Conservation (phyloP, 78 protist species). For the Dictyostelium citrinum region DNA sequence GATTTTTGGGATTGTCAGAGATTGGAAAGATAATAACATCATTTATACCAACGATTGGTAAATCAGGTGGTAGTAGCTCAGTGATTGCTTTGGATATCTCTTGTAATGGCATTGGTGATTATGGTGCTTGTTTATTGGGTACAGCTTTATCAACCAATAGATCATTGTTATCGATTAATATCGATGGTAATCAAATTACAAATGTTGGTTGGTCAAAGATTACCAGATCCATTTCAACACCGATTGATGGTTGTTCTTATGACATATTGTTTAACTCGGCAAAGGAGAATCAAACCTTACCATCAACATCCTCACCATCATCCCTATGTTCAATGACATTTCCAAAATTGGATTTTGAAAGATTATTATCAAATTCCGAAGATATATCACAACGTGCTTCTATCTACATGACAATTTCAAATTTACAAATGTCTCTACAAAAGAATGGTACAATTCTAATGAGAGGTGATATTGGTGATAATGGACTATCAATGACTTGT, state of each 20-base stretch:
- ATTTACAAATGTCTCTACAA: conserved; percentile 44
- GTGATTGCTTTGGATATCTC: conserved; percentile 25
- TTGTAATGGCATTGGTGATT: conserved; percentile 43
- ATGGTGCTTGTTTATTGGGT: conserved; percentile 31
- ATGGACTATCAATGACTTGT: neutral
- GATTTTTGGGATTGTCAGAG: conserved; percentile 5
- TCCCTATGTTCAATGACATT: conserved; percentile 22
- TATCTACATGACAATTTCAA: conserved; percentile 4
- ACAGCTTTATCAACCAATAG: neutral
- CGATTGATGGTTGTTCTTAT: neutral
- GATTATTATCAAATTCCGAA: neutral
- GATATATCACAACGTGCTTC: neutral
- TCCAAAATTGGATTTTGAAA: conserved; percentile 40
- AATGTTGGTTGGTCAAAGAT: conserved; percentile 46
- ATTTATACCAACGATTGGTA: conserved; percentile 25
- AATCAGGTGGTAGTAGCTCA: conserved; percentile 2
- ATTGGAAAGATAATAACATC: conserved; percentile 25
- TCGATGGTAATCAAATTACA: conserved; percentile 49
- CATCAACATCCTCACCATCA: neutral
- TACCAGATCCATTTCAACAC: neutral
- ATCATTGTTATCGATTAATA: conserved; percentile 5
- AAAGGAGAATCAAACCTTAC: conserved; percentile 9
- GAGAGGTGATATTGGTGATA: neutral
- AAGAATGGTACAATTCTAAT: conserved; percentile 17
- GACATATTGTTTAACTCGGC: neutral